These are phyloP conservation scores for Jacaranda mimosifolia DNA, from an alignment of 257 asterid species.

Conservation along the genomic window DNA sequence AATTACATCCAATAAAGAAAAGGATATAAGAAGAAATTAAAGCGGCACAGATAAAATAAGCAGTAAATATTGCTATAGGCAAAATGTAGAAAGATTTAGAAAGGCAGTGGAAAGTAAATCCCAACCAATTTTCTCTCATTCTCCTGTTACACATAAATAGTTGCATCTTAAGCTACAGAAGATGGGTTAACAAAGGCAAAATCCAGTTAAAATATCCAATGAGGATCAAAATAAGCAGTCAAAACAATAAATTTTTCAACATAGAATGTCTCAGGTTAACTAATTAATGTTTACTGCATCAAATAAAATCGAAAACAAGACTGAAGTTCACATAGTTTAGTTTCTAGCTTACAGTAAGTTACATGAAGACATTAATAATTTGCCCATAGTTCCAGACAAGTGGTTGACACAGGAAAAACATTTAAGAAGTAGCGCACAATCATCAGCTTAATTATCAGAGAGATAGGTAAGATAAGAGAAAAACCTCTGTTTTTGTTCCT, in stretches of 20 bases:
- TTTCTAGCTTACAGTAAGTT: neutral
- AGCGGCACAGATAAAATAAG: conserved; percentile 10
- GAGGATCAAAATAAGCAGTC: neutral
- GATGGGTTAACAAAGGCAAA: conserved; percentile 1
- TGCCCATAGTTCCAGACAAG: conserved; percentile 21
- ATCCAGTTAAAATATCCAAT: neutral
- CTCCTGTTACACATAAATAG: neutral
- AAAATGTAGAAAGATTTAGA: conserved; percentile 3
- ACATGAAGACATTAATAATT: neutral
- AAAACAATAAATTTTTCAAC: neutral
- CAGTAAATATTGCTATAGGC: neutral
- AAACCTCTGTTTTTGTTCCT: conserved; percentile 85
- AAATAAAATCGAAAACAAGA: conserved; percentile 10
- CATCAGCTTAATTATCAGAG: conserved; percentile 17
- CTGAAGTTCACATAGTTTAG: neutral
- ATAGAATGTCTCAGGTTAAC: neutral
- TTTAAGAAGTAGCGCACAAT: neutral
- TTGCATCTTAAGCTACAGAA: conserved; percentile 24
- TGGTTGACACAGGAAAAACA: conserved; percentile 15
- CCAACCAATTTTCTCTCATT: neutral
- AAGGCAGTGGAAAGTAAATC: conserved; percentile 3
- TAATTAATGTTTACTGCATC: neutral
- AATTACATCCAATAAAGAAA: neutral
- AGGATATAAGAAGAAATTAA: conserved; percentile 7
- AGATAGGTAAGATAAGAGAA: conserved; percentile 25